These are phyloP conservation scores for Thermomucor indicae-seudaticae DNA, from an alignment of 371 early-diverging fungal genomes.

Conservation along the genomic window DNA sequence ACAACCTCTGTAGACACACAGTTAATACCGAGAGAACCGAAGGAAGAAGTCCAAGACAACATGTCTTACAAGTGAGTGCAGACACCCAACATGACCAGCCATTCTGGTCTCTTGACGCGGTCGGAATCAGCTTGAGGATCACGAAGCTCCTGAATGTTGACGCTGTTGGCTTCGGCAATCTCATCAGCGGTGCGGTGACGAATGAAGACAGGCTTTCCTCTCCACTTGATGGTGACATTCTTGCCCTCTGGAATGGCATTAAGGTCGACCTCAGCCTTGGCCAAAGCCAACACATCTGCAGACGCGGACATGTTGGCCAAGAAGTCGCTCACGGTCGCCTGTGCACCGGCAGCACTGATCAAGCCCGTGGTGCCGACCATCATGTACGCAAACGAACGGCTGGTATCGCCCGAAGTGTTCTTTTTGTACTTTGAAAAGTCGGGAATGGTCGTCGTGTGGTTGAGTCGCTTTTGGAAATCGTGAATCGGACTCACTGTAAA, in stretches of 20 bases:
- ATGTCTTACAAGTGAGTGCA: conserved; percentile 97
- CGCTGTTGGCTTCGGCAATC: conserved; percentile 89
- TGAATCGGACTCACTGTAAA: conserved; percentile 25
- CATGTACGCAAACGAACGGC: conserved; percentile 86
- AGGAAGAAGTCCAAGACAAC: no score
- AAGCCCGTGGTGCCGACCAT: conserved; percentile 92
- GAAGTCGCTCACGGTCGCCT: conserved; percentile 90
- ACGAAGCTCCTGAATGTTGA: conserved; percentile 75
- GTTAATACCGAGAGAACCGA: no score
- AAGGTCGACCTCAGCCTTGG: conserved; percentile 95
- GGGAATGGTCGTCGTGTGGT: conserved; percentile 62
- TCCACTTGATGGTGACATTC: conserved; percentile 97
- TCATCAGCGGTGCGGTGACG: conserved; percentile 95
- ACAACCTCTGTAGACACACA: conserved; percentile 77
- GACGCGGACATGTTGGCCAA: conserved; percentile 91
- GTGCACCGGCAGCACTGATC: conserved; percentile 82
- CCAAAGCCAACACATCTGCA: conserved; percentile 96
- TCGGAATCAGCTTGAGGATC: conserved; percentile 93
- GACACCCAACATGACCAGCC: conserved; percentile 97
- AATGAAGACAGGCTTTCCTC: conserved; percentile 98
- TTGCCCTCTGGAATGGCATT: conserved; percentile 92
- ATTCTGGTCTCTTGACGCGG: conserved; percentile 89
- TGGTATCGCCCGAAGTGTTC: conserved; percentile 61
- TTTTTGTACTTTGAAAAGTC: conserved; percentile 66
- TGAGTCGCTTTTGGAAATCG: conserved; percentile 49